These are phyloP conservation scores for Claviceps pazoutovae DNA, from an alignment of 2,329 filamentous ascomycete species.

Conservation along the genomic window DNA sequence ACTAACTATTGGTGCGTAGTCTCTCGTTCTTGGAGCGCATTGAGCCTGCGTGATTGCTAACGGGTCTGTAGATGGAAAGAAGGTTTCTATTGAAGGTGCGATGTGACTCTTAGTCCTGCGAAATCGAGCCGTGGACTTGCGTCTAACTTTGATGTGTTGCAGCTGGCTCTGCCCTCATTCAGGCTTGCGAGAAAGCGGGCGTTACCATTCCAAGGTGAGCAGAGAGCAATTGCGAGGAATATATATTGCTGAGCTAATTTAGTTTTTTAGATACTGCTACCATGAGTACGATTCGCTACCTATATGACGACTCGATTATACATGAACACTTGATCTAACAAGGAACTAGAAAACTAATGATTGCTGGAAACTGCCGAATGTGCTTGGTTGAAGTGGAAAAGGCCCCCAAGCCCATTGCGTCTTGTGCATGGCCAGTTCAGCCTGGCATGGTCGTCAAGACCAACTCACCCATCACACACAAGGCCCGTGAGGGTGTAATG, in stretches of 20 bases:
- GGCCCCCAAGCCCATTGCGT: conserved; percentile 92
- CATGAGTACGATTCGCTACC: conserved; percentile 58
- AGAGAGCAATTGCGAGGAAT: not conserved
- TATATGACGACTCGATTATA: conserved; percentile 13
- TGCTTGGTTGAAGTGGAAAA: conserved; percentile 96
- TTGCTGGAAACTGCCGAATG: conserved; percentile 99
- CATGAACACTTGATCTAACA: conserved; percentile 26
- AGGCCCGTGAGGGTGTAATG: conserved; percentile 97
- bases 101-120: not conserved
- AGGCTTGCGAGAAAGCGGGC: conserved; percentile 97
- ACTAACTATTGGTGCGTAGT: conserved; percentile 69
- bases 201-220: conserved; percentile 65
- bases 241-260: not conserved
- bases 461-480: conserved; percentile 88
- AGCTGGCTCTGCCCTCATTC: conserved; percentile 95
- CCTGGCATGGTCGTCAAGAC: conserved; percentile 99
- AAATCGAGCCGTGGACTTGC: conserved; percentile 8
- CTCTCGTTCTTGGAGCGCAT: conserved; percentile 15
- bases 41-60: conserved; percentile 18
- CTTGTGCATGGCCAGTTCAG: conserved; percentile 96
- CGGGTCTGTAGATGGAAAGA: conserved; percentile 67
- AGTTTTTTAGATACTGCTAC: conserved; percentile 72
- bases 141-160: conserved; percentile 24
- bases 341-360: conserved; percentile 72
- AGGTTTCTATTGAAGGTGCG: conserved; percentile 92